Conservation (phyloP, 2,329 filamentous ascomycete genomes). For the Talaromyces sp. region DNA sequence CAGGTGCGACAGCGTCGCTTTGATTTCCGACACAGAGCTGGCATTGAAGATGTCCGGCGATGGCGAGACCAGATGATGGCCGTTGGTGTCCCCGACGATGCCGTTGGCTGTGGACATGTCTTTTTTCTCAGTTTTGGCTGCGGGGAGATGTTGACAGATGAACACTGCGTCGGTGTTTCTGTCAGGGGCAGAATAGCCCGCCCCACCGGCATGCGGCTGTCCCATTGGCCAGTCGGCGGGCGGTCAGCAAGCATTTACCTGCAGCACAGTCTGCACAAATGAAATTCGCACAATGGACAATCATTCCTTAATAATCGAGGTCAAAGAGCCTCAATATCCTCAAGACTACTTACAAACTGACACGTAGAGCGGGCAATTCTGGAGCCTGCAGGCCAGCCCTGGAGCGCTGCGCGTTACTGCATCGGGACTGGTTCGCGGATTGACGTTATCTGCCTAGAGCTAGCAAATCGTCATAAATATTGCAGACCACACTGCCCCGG, state of each 20-base stretch:
- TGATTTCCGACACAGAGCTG: slow-evolving; percentile 71
- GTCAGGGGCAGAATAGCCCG: background rate
- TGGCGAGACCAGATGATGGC: slow-evolving; percentile 15
- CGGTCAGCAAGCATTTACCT: background rate
- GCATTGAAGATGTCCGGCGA: slow-evolving; percentile 58
- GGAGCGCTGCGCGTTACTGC: background rate
- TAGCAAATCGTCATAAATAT: background rate
- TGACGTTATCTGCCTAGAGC: background rate
- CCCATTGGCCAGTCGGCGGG: background rate
- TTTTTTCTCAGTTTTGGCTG: background rate
- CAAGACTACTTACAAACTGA: background rate
- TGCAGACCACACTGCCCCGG: background rate
- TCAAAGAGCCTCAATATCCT: background rate
- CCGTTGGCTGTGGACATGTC: slow-evolving; percentile 17
- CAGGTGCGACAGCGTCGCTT: slow-evolving; percentile 67
- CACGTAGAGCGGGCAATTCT: background rate
- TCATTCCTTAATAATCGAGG: background rate
- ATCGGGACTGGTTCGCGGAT: slow-evolving; percentile 4
- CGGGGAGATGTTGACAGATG: background rate
- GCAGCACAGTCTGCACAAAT: background rate
- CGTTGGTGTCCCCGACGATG: slow-evolving; percentile 19
- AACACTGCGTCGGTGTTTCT: background rate
- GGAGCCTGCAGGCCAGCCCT: background rate
- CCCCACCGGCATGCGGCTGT: background rate
- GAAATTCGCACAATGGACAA: background rate